Evolutionary conservation across 108 stramenopile species (phyloP), one percentile per base, ranked within the genome.

Genomic region (Skeletonema grethae): DNA sequence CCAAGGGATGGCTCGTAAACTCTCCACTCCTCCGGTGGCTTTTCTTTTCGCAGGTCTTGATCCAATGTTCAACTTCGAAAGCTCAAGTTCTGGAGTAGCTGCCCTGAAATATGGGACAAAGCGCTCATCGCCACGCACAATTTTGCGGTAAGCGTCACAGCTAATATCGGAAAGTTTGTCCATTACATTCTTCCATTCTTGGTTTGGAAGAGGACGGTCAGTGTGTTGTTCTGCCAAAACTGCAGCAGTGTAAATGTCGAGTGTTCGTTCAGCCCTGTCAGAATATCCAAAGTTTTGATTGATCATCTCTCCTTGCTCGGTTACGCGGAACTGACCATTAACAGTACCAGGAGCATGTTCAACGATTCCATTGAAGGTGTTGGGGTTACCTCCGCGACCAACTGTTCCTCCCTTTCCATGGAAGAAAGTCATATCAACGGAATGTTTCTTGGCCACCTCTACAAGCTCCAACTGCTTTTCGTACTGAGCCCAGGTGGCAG

Each of bases 251-350:
- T 97, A 98, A 39, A 96, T 88, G 74, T 99, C 98, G 63, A 97
- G 84, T 8, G 94, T 97, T 38, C 95, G 83, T 61, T 97, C 93
- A 6, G 98, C 97, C 46, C 95, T 77, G 70, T 87, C 85, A 12
- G 69, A 65, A 61, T 95, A 79, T 6, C 98, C 98, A 70, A 99
- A 99, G 84, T 98, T 99, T 72, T 97, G 97, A 34, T 90, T 91
- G 72, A 99, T 98, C 98, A 99, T 99, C 75, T 99, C 98, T 28
- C 97, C 98, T 67, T 99, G 98, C 83, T 99, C 98, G 2, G 98
- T 99, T n/a, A 99, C 97, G 20, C 98, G 92, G 90, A 97, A 99
- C 59, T 92, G 88, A 38, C 97, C 97, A 56, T 99, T 92, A 77
- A 99, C 93, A 7, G 98, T 99, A 61, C 91, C 84, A 28, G 94